phyloP scores from a whole-genome alignment of 306 rosid species.

The Cucumis sativus region DNA sequence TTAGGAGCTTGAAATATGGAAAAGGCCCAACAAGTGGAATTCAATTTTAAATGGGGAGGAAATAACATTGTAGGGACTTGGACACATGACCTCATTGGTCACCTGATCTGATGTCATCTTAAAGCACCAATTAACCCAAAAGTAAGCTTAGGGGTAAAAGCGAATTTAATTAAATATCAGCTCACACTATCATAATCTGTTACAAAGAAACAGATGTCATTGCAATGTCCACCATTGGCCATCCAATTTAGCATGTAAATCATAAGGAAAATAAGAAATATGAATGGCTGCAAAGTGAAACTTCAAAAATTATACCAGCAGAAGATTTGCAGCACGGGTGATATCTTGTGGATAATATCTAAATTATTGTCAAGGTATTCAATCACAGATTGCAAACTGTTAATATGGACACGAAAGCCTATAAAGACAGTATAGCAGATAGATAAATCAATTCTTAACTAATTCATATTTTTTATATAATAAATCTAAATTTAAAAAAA shows the following conservation, averaged over 20 bases:
- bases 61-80: too few relatives aligned
- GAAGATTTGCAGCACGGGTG: slow-evolving; percentile 80
- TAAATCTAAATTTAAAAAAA: too few relatives aligned
- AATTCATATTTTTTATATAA: background rate
- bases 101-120: too few relatives aligned
- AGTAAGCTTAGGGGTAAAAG: too few relatives aligned
- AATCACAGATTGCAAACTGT: slow-evolving; percentile 1
- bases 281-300: background rate
- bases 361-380: slow-evolving; percentile 49
- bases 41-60: too few relatives aligned
- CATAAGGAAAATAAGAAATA: background rate
- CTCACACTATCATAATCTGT: background rate
- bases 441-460: slow-evolving; percentile 15
- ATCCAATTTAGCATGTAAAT: background rate
- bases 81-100: too few relatives aligned
- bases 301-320: slow-evolving; percentile 46
- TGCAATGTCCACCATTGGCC: background rate
- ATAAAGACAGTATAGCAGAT: background rate
- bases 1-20: too few relatives aligned
- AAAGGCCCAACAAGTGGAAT: too few relatives aligned
- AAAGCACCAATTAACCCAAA: too few relatives aligned
- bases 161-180: too few relatives aligned
- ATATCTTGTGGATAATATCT: slow-evolving; percentile 90
- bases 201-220: background rate
- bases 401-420: slow-evolving; percentile 3